Conservation (phyloP, 495 filamentous ascomycete species). For the Delitschia confertaspora region DNA sequence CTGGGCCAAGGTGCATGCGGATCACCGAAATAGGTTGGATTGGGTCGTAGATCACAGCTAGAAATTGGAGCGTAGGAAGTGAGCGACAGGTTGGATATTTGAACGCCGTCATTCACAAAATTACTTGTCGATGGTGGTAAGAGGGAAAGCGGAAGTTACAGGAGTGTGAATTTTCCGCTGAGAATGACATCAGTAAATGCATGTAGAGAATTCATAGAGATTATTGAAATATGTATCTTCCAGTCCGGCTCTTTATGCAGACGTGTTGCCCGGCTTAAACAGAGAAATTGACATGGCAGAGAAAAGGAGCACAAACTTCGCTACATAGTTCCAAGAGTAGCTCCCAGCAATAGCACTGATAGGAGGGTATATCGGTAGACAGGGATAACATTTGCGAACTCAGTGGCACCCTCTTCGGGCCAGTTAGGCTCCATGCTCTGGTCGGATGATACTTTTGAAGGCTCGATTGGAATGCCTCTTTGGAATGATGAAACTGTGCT, state of each 20-base stretch:
- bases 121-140: constrained; percentile 40
- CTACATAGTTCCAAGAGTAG: constrained; percentile 8
- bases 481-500: constrained; percentile 39
- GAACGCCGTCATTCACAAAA: constrained; percentile 47
- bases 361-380: constrained; percentile 11
- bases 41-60: constrained; percentile 54
- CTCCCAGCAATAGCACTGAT: not conserved
- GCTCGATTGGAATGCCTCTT: constrained; percentile 33
- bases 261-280: constrained; percentile 45
- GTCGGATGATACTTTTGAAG: not conserved
- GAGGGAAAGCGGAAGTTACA: constrained; percentile 36
- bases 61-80: constrained; percentile 47
- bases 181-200: not conserved
- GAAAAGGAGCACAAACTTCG: constrained; percentile 22
- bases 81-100: constrained; percentile 46
- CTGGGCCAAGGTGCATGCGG: constrained; percentile 32
- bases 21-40: constrained; percentile 44
- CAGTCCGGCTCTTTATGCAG: constrained; percentile 53
- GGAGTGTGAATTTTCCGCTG: constrained; percentile 31
- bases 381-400: constrained; percentile 7
- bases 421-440: constrained; percentile 3
- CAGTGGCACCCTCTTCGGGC: constrained; percentile 11
- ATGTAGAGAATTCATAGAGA: constrained; percentile 10
- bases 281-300: constrained; percentile 44
- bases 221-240: too few relatives aligned